A percentile compares a stretch with the other conserved stretches of the same genome.
Conservation (phyloP, 345 rosid genomes). For the Murraya paniculata region DNA sequence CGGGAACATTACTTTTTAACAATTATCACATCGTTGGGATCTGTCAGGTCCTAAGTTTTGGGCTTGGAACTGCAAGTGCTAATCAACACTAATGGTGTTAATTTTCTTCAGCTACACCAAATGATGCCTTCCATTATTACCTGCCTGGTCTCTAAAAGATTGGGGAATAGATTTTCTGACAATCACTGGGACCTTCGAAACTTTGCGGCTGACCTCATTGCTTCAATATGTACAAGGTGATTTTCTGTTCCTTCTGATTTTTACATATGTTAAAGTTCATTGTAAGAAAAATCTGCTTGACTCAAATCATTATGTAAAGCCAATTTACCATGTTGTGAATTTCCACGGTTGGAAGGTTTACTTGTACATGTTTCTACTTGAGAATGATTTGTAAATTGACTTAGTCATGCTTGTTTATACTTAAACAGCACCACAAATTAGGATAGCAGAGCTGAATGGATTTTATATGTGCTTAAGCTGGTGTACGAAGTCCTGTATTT, state of each 20-base stretch:
- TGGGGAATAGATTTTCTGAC: conserved; percentile 64
- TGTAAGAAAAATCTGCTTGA: not conserved
- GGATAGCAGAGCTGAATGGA: not conserved
- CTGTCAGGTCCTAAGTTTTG: conserved; percentile 3
- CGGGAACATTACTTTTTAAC: not conserved
- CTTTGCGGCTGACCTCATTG: conserved; percentile 60
- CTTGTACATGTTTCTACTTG: not conserved
- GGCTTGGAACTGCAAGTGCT: conserved; percentile 6
- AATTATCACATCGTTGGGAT: not conserved
- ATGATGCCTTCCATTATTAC: conserved; percentile 74
- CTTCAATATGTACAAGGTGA: conserved; percentile 76
- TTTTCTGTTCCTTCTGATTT: not conserved
- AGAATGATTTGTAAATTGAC: not conserved
- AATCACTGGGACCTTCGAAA: conserved; percentile 85
- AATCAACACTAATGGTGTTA: conserved; percentile 2
- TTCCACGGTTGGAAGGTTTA: not conserved
- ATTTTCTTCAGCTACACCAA: conserved; percentile 72
- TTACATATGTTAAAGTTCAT: not conserved
- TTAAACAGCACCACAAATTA: not conserved
- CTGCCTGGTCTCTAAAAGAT: conserved; percentile 69
- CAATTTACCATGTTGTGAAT: not conserved
- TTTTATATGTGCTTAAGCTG: not conserved
- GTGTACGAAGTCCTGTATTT: not conserved
- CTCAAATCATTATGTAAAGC: not conserved
- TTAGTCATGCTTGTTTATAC: not conserved